Evolutionary conservation across 768 basidiomycete species (phyloP), one percentile per base, ranked within the genome.

Genomic region (Bullera alba): DNA sequence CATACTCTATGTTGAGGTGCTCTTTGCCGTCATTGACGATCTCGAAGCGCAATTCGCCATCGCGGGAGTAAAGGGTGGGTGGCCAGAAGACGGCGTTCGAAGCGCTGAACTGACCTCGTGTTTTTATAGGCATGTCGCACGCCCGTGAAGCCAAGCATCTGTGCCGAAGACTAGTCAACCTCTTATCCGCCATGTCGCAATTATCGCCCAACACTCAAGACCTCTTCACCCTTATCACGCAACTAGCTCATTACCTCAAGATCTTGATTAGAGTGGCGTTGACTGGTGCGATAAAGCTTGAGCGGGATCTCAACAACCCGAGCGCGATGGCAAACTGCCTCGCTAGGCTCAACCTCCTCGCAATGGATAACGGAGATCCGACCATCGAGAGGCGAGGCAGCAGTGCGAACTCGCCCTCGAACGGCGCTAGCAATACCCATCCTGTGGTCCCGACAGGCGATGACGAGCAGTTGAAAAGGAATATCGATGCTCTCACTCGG

Each of bases 181-280:
- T 99, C 48, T 96, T 99, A 75, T 95, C 90, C 17, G 77, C 96
- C 30, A 77, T 99, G 41, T 96, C 93, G 5, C 90, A 92, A 72
- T 92, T 97, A 84, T 35, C 53, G n/a, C 61, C 61, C 8, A 60
- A 67, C 43, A 96, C 92, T 16, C 88, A 96, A 73, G 95, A 97
- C 63, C 77, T 99, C 12, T 82, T 97, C 29, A 90, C 92, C 16
- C 82, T 99, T 42, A 95, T 99, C 56, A 99, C 95, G 0, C 93
- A 95, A n/a, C 79, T 99, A 29, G 95, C 95, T 4, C 95, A 99
- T 74, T 97, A 99, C 74, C 83, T 99, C 69, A 99, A 99, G 77
- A 97, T 99, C 74, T 82, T 99, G 47, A 99, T 99, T 57, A 86
- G 95, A 44, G 97, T 99, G 56, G 91, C 95, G 2, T 77, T 99